Conservation (phyloP, 2,329 filamentous ascomycete species). For the Ceratocystis cacaofunesta region DNA sequence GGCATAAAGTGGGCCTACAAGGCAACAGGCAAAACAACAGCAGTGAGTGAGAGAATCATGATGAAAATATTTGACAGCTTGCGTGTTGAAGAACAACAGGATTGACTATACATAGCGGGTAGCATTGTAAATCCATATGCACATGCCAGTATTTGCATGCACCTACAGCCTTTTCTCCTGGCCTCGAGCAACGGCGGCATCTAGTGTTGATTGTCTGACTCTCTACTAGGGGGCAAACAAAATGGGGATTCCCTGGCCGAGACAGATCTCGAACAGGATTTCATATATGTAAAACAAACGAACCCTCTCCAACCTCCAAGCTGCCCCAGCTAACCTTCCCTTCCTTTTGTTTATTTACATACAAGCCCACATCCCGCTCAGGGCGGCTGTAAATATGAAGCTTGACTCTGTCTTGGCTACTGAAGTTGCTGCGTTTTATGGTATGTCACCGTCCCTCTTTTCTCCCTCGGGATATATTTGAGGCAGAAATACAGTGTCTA, state of each 20-base stretch:
- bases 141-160: neutral
- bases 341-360: neutral
- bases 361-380: neutral
- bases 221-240: neutral
- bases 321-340: neutral
- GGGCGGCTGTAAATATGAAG: no score
- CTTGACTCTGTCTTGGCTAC: no score
- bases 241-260: neutral
- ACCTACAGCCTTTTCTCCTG: no score
- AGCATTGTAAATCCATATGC: neutral
- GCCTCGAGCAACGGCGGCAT: no score
- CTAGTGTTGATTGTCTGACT: no score
- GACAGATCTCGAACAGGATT: slow-evolving; percentile 1
- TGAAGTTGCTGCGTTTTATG: no score
- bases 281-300: neutral
- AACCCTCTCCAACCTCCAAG: neutral
- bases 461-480: no score
- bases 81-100: neutral
- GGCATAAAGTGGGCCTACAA: neutral
- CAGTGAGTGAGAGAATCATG: neutral
- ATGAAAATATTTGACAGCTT: neutral
- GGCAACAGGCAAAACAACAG: neutral
- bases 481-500: no score
- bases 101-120: neutral
- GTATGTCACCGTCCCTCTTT: no score